Evolutionary conservation across 768 basidiomycete species (phyloP), one percentile per base, ranked within the genome.

Genomic region (Boletus barrowsii): DNA sequence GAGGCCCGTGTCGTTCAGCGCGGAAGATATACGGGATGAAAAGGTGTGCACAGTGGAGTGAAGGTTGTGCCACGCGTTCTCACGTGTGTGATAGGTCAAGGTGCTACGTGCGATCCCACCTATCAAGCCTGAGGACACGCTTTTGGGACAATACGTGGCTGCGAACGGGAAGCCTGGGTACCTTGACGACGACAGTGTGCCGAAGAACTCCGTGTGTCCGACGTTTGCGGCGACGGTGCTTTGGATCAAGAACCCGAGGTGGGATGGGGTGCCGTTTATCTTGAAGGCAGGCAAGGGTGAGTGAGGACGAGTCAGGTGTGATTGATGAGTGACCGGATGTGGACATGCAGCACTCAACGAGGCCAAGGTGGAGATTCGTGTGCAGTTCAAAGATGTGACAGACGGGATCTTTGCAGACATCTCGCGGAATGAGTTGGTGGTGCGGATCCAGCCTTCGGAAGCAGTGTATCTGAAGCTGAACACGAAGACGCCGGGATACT

Each of bases 211-310:
- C 22, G 81, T 84, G 41, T 97, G 94, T 75, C 96, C 97, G 8
- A 99, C 96, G 5, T 99, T 86, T 65, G 95, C 96, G 45, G 93
- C 93, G 8, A 84, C 86, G 47, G 89, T 88, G 13, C 79, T 98
- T 22, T 89, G 84, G 84, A 92, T 99, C 71, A 81, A 97, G 75
- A 97, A 93, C 70, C 93, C 92, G 1, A 79, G 97, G 56, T 99
- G 96, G 96, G 96, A 98, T 71, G 96, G 96, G 54, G 96, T 99
- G 6, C 97, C 96, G 0, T 99, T 98, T 76, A 93, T 98, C 66
- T 79, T 99, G 61, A 98, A 95, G 75, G 97, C 96, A 22, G 96
- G 96, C 49, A 99, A 99, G 82, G 95, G 94, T 90, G 62, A 55
- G 79, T 69, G 53, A 10, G 36, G 17, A n/a, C 15, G 44, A 47